Base-by-base conservation (phyloP, 352 stramenopile genomes). In the Phytophthora pisi region DNA sequence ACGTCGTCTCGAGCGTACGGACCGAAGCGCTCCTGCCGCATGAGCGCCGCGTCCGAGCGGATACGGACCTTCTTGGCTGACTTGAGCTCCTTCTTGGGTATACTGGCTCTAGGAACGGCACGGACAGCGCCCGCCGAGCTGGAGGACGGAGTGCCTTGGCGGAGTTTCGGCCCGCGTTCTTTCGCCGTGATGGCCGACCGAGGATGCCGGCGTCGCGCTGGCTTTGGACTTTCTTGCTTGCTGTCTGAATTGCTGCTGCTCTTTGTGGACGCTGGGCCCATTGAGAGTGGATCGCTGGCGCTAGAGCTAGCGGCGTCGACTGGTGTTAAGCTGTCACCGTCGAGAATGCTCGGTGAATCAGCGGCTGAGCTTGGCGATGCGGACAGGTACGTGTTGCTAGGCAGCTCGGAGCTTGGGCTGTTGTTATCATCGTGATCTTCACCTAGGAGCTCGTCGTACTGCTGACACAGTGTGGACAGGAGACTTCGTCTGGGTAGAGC, bases 1-100 rank as follows among this genome's bases (percentile, higher is more conserved):
- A 95, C 69, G 31, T 91, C 84, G 38, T 92, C 84, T 10, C 82
- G 77, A 6, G 75, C 62, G 77, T 92, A 91, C 15, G 61, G 70
- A 1, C 84, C 86, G 59, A 95, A 93, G 49, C 72, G 77, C 4
- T 86, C 73, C 52, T 89, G 84, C 10, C 77, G 66, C 65, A 95
- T 77, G 9, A 95, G 72, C 11, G 75, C 68, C 3, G 82, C 77
- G 28, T 92, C 84, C 0, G 81, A 84, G 28, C 79, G 79, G 51
- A 92, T 82, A 5, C 82, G 77, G 24, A 81, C 72, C 66, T 92
- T 92, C 74, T 90, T 92, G 16, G 53, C 66, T n/a, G 52, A 57
- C 42, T 70, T 74, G 18, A 49, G 61, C 34, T 74, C 66, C n/a
- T 70, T 74, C 23, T 68, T 68, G 5, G 54, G 31, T 23, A 34